Evolutionary conservation across 177 flowering plant species (phyloP), one percentile per base, ranked within the genome.

Genomic region (Vitis hybrid): DNA sequence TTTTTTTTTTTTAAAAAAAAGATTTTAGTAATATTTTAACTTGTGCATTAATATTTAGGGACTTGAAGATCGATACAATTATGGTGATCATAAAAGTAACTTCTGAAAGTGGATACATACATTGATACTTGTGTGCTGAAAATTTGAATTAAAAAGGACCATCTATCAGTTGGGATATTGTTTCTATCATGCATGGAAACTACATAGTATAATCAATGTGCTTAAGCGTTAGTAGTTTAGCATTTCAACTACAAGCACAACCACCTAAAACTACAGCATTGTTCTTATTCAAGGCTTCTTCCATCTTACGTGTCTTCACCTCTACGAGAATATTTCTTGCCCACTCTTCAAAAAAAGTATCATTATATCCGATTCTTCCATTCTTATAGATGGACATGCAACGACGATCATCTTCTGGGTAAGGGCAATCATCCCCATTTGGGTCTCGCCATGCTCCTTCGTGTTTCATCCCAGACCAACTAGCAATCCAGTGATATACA

Each of bases 381-480:
- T 56, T 64, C 77, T 91, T 94, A 83, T 72, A 86, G 3, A 87
- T 47, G 13, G 86, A 72, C 82, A 88, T 80, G 80, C 97, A 91
- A 0, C 87, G 84, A 2, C 82, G 79, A 59, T 85, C 86, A 13
- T 80, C 82, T 51, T 85, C 83, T 0, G 88, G 82, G 64, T 71
- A 83, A 3, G 86, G 87, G 74, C 94, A 93, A 1, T 66, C 57
- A 0, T 74, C 86, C 1, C 90, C 91, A 2, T 76, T 66, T 0
- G 88, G 87, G 71, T 94, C 98, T 10, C 90, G 74, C 95, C 97
- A 94, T 6, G 88, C 88, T 8, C 97, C 98, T 59, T 84, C 72
- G 76, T 91, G 95, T 47, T 64, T 83, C 92, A 94, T 89, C 17
- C 90, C 94, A 0, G 91, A 83, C 94, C 97, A 90, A 71, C 85